A percentile compares a stretch with the other conserved stretches of the same genome.
Conservation (phyloP, 176 grass and related monocot species). For the Triticum urartu region DNA sequence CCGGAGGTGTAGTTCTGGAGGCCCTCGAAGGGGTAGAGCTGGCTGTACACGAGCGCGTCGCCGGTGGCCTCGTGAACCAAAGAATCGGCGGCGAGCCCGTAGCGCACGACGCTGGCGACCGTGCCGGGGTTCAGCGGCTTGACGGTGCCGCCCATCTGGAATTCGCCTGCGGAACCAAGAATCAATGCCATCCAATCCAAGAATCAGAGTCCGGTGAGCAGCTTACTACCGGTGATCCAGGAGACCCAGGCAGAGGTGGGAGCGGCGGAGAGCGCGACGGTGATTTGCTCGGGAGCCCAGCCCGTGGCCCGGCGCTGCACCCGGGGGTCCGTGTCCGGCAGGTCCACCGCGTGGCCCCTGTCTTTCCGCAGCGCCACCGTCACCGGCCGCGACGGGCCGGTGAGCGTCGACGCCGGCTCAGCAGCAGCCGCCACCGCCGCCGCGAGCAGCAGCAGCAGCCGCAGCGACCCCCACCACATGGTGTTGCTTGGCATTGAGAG, state of each 20-base stretch:
- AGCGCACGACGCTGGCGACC: constrained; percentile 61
- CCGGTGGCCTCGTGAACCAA: constrained; percentile 50
- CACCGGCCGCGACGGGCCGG: constrained; percentile 50
- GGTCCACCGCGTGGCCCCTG: constrained; percentile 56
- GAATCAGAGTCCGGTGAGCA: neutral
- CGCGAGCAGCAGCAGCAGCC: neutral
- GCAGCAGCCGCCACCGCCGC: neutral
- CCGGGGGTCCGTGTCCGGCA: constrained; percentile 64
- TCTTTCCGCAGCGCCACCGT: constrained; percentile 48
- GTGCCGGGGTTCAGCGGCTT: constrained; percentile 45
- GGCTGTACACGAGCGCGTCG: constrained; percentile 74
- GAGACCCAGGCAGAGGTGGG: constrained; percentile 80
- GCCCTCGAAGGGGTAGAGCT: constrained; percentile 82
- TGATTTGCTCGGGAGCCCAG: constrained; percentile 76
- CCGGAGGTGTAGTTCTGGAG: constrained; percentile 87
- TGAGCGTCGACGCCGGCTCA: constrained; percentile 53
- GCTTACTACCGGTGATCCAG: constrained; percentile 70
- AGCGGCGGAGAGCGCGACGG: constrained; percentile 65
- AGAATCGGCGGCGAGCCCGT: constrained; percentile 44
- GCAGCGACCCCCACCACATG: neutral
- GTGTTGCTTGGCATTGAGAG: neutral
- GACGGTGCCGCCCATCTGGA: constrained; percentile 62
- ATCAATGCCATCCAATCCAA: neutral
- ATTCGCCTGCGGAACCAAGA: constrained; percentile 38
- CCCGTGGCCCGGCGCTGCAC: constrained; percentile 51